Base-by-base conservation (phyloP, 2,329 filamentous ascomycete species). In the Beauveria caledonica region DNA sequence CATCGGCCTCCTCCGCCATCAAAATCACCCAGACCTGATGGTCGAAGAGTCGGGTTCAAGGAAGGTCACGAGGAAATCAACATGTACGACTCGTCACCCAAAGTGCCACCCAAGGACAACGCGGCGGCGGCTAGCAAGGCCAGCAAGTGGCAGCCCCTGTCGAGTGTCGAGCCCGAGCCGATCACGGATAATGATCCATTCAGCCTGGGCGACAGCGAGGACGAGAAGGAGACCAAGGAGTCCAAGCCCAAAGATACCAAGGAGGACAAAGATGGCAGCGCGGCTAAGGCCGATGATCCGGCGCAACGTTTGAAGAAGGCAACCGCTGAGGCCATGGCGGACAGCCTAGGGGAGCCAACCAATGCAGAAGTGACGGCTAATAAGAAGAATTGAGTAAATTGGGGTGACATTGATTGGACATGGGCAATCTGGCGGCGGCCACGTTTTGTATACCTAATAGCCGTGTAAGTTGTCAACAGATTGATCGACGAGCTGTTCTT, bases 91-190 rank as follows among this genome's bases (percentile, higher is more conserved):
- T 78, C 82, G 11, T 86, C 85, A 54, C 83, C 86, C 36, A 79
- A 71, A 71, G 76, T 77, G 57, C 79, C 74, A 29, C 78, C 77
- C 65, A 85, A 80, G 73, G 84, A 80, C 70, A 74, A 66, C 62
- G 68, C 72, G 33, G 69, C 75, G 39, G 70, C 71, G 25, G 72
- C 77, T n/a, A 39, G 77, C 65, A 94, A 92, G 76, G 75, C 84
- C 50, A 97, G 92, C 82, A 99, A 99, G 77, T 99, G 94, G 94
- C 93, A 99, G 74, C 93, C 94, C 10, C 78, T 99, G 67, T 91
- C 92, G 13, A 82, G 87, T 0, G 86, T 97, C 15, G 64, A 95
- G 54, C 91, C 92, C 1, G 87, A 84, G 64, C 92, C 93, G 15
- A 88, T 96, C 63, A 81, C 83, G 13, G 92, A 97, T 66, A 93